Conservation (phyloP, 805 yeast genomes). For the Limtongia smithiae region DNA sequence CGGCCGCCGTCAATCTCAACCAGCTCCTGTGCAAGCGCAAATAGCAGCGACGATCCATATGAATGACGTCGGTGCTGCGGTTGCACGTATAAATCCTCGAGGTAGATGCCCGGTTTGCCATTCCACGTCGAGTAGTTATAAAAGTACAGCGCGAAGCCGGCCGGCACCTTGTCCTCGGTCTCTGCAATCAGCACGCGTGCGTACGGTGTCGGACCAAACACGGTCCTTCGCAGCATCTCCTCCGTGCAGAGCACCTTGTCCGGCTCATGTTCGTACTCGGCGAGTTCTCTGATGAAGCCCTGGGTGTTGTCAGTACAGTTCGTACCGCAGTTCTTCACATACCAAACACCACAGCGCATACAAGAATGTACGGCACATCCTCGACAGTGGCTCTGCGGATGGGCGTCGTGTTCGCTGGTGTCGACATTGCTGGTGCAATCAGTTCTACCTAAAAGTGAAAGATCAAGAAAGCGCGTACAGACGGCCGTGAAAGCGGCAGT, state of each 20-base stretch:
- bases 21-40: conserved; percentile 26
- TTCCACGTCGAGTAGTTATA: conserved; percentile 30
- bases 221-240: conserved; percentile 19
- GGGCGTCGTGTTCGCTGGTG: conserved; percentile 1
- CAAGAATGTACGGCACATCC: conserved; percentile 27
- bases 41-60: conserved; percentile 23
- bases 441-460: no score
- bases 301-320: neutral
- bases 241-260: conserved; percentile 27
- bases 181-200: conserved; percentile 25
- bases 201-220: conserved; percentile 21
- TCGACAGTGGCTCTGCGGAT: conserved; percentile 23
- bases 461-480: no score
- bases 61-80: conserved; percentile 19
- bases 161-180: conserved; percentile 32
- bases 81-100: conserved; percentile 29
- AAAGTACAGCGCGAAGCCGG: conserved; percentile 33
- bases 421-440: neutral
- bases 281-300: conserved; percentile 23
- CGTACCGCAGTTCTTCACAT: neutral
- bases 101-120: conserved; percentile 28
- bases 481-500: no score
- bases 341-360: neutral
- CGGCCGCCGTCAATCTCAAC: conserved; percentile 24
- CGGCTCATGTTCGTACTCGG: conserved; percentile 25